Evolutionary conservation across 1,284 basidiomycete species (phyloP).

Genomic region (Cutaneotrichosporon sp.): DNA sequence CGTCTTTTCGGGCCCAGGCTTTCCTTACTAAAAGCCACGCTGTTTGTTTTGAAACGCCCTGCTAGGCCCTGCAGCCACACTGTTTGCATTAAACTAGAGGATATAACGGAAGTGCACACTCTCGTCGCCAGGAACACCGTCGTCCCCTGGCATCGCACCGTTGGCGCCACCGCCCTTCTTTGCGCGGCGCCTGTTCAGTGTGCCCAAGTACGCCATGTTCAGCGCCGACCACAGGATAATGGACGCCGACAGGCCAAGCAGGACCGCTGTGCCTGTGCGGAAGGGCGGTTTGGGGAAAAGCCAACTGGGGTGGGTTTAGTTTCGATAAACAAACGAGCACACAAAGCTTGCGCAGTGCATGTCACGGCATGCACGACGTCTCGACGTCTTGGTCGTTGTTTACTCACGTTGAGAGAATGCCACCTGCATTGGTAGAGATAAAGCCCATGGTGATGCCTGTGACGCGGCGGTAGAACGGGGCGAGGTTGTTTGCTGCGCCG

Average conservation of each 20-base stretch:
- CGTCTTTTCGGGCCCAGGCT: too few species aligned
- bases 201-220: conserved; percentile 20
- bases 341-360: background rate
- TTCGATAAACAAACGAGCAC: background rate
- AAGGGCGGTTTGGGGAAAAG: conserved; percentile 51
- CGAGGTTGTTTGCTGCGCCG: conserved; percentile 54
- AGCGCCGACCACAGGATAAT: conserved; percentile 13
- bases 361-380: too few species aligned
- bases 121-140: conserved; percentile 11
- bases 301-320: conserved; percentile 40
- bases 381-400: background rate
- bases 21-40: too few species aligned
- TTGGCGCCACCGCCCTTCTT: background rate
- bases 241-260: conserved; percentile 17
- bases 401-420: conserved; percentile 52
- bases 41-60: too few species aligned
- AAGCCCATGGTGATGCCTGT: conserved; percentile 55
- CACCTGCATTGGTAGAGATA: conserved; percentile 56
- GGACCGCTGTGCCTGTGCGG: conserved; percentile 42
- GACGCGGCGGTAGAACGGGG: conserved; percentile 55
- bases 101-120: conserved; percentile 15
- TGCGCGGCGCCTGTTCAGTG: conserved; percentile 15
- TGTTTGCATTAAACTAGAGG: conserved; percentile 1
- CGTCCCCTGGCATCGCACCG: background rate
- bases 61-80: too few species aligned